Evolutionary conservation across 345 rosid genomes (phyloP).

Genomic region (Moricandia moricandioides): DNA sequence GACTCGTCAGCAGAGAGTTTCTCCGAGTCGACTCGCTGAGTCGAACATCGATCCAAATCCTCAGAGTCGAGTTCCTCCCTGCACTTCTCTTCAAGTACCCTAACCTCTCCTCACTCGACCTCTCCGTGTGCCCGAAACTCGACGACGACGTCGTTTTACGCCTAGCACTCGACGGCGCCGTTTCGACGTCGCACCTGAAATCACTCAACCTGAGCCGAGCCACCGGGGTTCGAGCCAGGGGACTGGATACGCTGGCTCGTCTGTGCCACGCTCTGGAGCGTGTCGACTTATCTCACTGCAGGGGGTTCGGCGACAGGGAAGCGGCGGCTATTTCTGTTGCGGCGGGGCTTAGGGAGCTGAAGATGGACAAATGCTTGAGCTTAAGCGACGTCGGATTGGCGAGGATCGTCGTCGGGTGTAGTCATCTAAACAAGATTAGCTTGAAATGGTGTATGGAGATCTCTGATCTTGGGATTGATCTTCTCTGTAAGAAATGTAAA

Average conservation of each 20-base stretch:
- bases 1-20: constrained; percentile 74
- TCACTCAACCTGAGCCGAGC: constrained; percentile 60
- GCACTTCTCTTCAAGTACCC: constrained; percentile 49
- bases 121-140: constrained; percentile 75
- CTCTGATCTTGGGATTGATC: constrained; percentile 77
- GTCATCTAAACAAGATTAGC: constrained; percentile 62
- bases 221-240: constrained; percentile 54
- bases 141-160: constrained; percentile 55
- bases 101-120: constrained; percentile 57
- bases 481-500: constrained; percentile 72
- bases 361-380: constrained; percentile 75
- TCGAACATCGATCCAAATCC: constrained; percentile 57
- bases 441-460: constrained; percentile 97
- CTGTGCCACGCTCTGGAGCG: constrained; percentile 58
- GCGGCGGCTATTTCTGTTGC: constrained; percentile 78
- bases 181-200: constrained; percentile 33
- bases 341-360: constrained; percentile 59
- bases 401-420: constrained; percentile 72
- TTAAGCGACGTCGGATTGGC: constrained; percentile 87
- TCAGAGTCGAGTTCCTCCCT: constrained; percentile 61
- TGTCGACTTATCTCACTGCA: constrained; percentile 73
- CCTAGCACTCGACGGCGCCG: constrained; percentile 36
- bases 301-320: constrained; percentile 72
- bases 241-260: constrained; percentile 56
- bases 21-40: constrained; percentile 57